Evolutionary conservation across 768 basidiomycete genomes (phyloP).

Genomic region (Symmetrospora coprosmae): DNA sequence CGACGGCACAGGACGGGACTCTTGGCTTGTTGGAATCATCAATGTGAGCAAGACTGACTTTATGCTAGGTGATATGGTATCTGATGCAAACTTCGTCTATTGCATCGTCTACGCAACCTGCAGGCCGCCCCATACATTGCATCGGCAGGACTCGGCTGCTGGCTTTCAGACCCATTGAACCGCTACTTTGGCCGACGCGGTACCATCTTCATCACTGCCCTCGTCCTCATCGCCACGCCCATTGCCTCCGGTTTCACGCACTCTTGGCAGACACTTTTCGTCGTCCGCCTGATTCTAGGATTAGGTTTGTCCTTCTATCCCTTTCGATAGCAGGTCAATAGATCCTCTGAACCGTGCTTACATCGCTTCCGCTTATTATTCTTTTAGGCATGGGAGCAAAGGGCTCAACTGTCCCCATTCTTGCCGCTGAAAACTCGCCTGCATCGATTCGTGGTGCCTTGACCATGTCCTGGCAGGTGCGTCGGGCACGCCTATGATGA

Average conservation of each 20-base stretch:
- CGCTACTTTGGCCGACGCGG: constrained; percentile 7
- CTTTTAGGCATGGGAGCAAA: constrained; percentile 52
- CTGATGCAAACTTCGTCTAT: no score
- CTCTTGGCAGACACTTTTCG: constrained; percentile 23
- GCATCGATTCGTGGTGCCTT: constrained; percentile 6
- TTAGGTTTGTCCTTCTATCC: no score
- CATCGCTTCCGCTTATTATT: not conserved
- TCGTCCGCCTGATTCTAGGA: constrained; percentile 21
- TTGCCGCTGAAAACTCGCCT: constrained; percentile 52
- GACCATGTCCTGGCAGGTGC: constrained; percentile 16
- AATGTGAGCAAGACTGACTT: no score
- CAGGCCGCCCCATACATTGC: constrained; percentile 46
- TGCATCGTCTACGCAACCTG: no score
- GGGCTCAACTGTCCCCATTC: constrained; percentile 46
- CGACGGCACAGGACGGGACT: constrained; percentile 31
- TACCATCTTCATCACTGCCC: constrained; percentile 42
- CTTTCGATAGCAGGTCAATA: no score
- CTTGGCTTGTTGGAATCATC: constrained; percentile 28
- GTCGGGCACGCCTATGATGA: no score
- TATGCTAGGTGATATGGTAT: no score
- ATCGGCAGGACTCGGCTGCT: constrained; percentile 35
- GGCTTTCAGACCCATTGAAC: constrained; percentile 32
- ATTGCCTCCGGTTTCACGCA: constrained; percentile 42
- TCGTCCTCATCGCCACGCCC: constrained; percentile 38
- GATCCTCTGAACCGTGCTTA: not conserved